Evolutionary conservation across 176 grass and related monocot species (phyloP).

Genomic region (Phyllostachys edulis): DNA sequence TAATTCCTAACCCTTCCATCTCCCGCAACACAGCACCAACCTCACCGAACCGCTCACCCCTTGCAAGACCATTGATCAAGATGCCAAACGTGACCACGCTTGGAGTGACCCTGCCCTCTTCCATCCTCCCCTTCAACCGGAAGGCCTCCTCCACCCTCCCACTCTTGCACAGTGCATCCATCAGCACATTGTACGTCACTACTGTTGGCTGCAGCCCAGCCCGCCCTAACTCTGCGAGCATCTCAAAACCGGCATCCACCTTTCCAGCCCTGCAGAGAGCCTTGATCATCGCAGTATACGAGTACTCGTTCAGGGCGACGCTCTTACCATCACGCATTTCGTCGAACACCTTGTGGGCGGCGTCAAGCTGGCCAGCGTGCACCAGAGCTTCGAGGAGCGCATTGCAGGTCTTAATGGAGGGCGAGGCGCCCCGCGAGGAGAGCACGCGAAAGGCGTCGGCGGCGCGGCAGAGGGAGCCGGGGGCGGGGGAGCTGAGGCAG

Average conservation of each 20-base stretch:
- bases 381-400: constrained; percentile 38
- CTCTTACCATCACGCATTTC: constrained; percentile 43
- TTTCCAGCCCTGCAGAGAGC: constrained; percentile 52
- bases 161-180: constrained; percentile 71
- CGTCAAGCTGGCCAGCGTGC: constrained; percentile 18
- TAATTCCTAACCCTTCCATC: constrained; percentile 62
- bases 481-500: constrained; percentile 44
- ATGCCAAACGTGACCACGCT: constrained; percentile 70
- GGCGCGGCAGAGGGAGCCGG: constrained; percentile 22
- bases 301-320: constrained; percentile 46
- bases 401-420: constrained; percentile 63
- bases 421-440: constrained; percentile 39
- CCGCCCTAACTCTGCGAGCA: constrained; percentile 57
- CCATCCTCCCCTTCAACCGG: constrained; percentile 61
- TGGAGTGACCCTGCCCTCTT: constrained; percentile 45
- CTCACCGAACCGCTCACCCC: constrained; percentile 45
- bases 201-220: constrained; percentile 41
- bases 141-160: constrained; percentile 72
- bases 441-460: constrained; percentile 54
- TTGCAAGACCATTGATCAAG: constrained; percentile 83
- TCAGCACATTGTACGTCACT: constrained; percentile 69
- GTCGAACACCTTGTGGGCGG: constrained; percentile 54
- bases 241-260: constrained; percentile 40
- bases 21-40: constrained; percentile 49
- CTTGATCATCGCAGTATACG: constrained; percentile 66